phyloP scores from a whole-genome alignment of 306 rosid genomes.

The Rosa rugosa region DNA sequence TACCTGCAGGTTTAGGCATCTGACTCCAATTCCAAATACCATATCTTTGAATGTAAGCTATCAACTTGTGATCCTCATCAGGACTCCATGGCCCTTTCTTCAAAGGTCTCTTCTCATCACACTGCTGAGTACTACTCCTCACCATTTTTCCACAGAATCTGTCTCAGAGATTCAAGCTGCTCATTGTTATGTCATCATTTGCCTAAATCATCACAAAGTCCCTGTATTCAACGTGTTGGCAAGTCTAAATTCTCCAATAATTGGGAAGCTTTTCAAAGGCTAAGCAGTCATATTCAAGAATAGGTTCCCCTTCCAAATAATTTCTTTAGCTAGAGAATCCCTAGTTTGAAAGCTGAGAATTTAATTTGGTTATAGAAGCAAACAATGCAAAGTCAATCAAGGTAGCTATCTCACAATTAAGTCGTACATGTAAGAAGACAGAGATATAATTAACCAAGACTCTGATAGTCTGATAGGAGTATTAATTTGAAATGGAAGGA shows the following conservation, averaged over 20 bases:
- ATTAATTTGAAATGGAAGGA: not conserved
- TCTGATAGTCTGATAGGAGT: not conserved
- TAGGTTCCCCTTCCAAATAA: not conserved
- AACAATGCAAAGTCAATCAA: constrained; percentile 1
- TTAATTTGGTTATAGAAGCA: not conserved
- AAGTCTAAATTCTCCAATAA: constrained; percentile 1
- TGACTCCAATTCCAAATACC: constrained; percentile 48
- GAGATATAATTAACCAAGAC: not conserved
- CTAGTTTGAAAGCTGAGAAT: not conserved
- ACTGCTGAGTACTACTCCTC: constrained; percentile 12
- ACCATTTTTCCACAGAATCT: constrained; percentile 16
- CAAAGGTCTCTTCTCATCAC: constrained; percentile 19
- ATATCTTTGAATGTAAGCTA: constrained; percentile 29
- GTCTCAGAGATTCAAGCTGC: not conserved
- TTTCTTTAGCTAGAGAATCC: not conserved
- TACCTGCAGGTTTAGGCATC: constrained; percentile 44
- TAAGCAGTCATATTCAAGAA: not conserved
- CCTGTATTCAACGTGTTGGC: not conserved
- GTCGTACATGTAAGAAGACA: constrained; percentile 7
- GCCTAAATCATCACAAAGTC: not conserved
- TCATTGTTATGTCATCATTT: not conserved
- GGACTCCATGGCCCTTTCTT: constrained; percentile 40
- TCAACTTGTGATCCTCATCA: constrained; percentile 39
- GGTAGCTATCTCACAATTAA: constrained; percentile 1
- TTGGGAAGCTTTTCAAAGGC: not conserved